These are phyloP conservation scores for Mortierella sp. DNA, from an alignment of 371 early-diverging fungal genomes.

Conservation along the genomic window DNA sequence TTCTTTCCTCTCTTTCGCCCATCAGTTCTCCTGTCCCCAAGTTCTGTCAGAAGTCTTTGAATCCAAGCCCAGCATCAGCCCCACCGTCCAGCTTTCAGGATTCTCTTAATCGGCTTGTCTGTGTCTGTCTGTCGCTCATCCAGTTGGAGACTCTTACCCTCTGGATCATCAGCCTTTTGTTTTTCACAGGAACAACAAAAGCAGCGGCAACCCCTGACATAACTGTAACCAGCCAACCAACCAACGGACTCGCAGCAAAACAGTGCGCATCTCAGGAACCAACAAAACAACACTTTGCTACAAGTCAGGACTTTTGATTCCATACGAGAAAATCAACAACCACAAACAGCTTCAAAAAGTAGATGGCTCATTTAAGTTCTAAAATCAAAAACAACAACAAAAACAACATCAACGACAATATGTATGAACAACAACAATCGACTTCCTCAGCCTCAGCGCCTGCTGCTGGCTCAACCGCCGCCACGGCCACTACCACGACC, in stretches of 20 bases:
- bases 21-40: background rate
- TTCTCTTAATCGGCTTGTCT: too few relatives aligned
- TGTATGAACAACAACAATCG: background rate
- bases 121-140: too few relatives aligned
- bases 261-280: background rate
- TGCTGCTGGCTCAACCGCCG: background rate
- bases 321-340: background rate
- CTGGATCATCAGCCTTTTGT: slow-evolving; percentile 4
- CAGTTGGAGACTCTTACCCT: too few relatives aligned
- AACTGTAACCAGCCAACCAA: background rate
- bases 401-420: background rate
- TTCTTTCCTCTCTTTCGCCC: background rate
- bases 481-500: background rate
- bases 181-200: slow-evolving; percentile 3
- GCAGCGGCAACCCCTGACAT: background rate
- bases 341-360: background rate
- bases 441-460: background rate
- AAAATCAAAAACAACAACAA: background rate
- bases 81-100: background rate
- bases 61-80: background rate
- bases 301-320: background rate
- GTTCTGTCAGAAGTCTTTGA: background rate
- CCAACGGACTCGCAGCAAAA: background rate
- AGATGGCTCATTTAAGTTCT: background rate
- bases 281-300: background rate